Percentiles rank a stretch among this genome's conserved stretches.
These are phyloP conservation scores for Pachyrhizus erosus DNA, from an alignment of 306 rosid species.

Conservation along the genomic window DNA sequence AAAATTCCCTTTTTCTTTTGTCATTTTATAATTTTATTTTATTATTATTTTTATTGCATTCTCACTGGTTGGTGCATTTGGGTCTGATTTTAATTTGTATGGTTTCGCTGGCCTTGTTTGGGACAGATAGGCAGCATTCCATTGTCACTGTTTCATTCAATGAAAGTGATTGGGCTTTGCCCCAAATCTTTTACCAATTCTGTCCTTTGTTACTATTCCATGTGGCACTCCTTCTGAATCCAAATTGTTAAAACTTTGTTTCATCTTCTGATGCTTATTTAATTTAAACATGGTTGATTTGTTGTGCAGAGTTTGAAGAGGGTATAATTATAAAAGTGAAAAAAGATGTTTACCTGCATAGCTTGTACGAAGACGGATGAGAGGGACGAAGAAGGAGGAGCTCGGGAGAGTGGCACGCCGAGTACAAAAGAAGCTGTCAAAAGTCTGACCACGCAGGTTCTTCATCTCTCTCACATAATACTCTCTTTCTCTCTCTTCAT, in stretches of 20 bases:
- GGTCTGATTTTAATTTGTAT: not conserved
- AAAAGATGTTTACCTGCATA: constrained; percentile 90
- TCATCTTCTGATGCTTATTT: not conserved
- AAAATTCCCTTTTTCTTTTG: not conserved
- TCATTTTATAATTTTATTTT: not conserved
- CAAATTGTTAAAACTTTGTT: not conserved
- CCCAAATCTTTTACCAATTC: not conserved
- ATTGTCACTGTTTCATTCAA: constrained; percentile 50
- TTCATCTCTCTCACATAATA: constrained; percentile 36
- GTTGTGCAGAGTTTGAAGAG: constrained; percentile 45
- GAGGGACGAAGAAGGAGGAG: constrained; percentile 60
- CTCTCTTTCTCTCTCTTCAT: constrained; percentile 26
- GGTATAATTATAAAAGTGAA: not conserved
- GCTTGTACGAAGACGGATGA: constrained; percentile 78
- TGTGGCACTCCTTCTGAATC: not conserved
- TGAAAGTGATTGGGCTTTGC: constrained; percentile 45
- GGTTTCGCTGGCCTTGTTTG: constrained; percentile 3
- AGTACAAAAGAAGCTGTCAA: constrained; percentile 95
- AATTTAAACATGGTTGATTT: not conserved
- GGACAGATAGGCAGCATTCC: constrained; percentile 16
- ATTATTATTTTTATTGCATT: no score
- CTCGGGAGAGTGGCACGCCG: constrained; percentile 90
- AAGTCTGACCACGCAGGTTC: constrained; percentile 94
- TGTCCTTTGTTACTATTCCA: not conserved
- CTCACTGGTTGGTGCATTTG: not conserved